Base-by-base conservation (phyloP, 2,329 filamentous ascomycete species). In the Paracorniculantispora psalliotae region DNA sequence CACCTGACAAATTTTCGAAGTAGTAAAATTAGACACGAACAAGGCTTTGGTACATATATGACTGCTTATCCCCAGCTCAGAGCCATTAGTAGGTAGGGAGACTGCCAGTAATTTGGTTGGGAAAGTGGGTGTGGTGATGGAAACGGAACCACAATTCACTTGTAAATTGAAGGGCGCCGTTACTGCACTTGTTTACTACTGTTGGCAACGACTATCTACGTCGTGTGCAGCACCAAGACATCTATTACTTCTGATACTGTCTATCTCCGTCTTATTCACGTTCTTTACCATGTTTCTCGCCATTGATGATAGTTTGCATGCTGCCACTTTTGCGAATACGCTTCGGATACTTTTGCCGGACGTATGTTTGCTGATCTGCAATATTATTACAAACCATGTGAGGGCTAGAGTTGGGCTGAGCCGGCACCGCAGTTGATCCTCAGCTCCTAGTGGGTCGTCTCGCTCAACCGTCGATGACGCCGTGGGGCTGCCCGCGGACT, bases 401-500 rank as follows among this genome's bases (percentile, higher is more conserved):
- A 4, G 8, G 17, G n/a, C 8, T 8, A 44, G 21, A 17, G 21
- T 13, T 21, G n/a, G 35, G 30, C 23, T 19, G 33, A 28, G 44
- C 44, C 23, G 33, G 17, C 30, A 23, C 25, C 55, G 44, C 46
- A 23, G 37, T 49, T 15, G 13, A 43, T 25, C 10, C 47, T 53
- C 39, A 37, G 56, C 47, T 59, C 49, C 37, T 28, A 21, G 57
- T 53, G 49, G 57, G 48, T 35, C 53, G 21, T 10, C 43, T 19
- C 25, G 12, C n/a, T 12, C 3, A 41, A 43, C 15, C 15, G 25
- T 51, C 19, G 19, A 50, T 25, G 35, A 48, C 50, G 50, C 28
- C 49, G 41, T 41, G 41, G 33, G 49, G 33, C 48, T 19, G 19
- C 30, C 57, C 57, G 57, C 57, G 57, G 57, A 59, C 57, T 53